Evolutionary conservation across 192 early-diverging fungal species (phyloP), one percentile per base, ranked within the genome.

Genomic region (Phycomyces blakesleeanus): DNA sequence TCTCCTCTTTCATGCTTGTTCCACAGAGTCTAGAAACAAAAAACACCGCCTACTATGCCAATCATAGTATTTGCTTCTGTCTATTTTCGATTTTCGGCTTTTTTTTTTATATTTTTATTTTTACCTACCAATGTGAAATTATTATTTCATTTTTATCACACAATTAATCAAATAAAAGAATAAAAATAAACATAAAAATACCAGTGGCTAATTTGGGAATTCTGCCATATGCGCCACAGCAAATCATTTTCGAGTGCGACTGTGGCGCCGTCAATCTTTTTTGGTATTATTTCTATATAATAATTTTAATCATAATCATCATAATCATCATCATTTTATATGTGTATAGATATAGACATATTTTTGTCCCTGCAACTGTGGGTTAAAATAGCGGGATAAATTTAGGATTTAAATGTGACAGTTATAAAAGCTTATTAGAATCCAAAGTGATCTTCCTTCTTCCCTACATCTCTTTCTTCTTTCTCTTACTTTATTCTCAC

Each of bases 141-240:
- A 14, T 14, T 10, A 41, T 18, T 47, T 47, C 2, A 18, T 47
- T 41, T 41, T 47, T 47, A 47, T 3, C 18, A 47, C 18, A 14
- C 18, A n/a, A 47, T 18, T n/a, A 47, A n/a, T 47, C 2, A 47
- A n/a, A n/a, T n/a, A n/a, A n/a, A n/a, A n/a, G n/a, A n/a, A n/a
- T n/a, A n/a, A n/a, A n/a, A n/a, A n/a, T n/a, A n/a, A n/a, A n/a
- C n/a, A n/a, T n/a, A n/a, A 47, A 47, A 47, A 7, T 3, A 47
- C 15, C 3, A n/a, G 18, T 47, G 18, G 12, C 44, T 18, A 18
- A n/a, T 47, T 47, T 47, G 18, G 18, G 44, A 47, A 47, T 47
- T 47, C 44, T 47, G 44, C 44, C 44, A 47, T 47, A 14, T n/a
- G 44, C 44, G 44, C 44, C 44, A 47, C 44, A 47, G n/a, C n/a